Evolutionary conservation across 1,284 basidiomycete genomes (phyloP).

Genomic region (Malassezia nana): DNA sequence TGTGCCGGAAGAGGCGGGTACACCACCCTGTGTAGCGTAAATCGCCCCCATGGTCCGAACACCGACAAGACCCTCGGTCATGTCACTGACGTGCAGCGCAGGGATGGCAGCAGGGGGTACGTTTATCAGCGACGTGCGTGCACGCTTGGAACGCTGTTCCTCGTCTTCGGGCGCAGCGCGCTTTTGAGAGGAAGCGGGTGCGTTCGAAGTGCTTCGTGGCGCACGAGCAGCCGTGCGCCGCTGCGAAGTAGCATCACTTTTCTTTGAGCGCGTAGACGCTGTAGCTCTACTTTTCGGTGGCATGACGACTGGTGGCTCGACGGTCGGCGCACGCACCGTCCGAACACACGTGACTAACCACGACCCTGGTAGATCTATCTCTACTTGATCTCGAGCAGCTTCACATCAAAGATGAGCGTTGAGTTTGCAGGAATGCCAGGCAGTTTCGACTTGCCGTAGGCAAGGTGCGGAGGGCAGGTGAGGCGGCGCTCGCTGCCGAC

Average conservation of each 20-base stretch:
- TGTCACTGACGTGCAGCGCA: constrained; percentile 1
- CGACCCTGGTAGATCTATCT: background rate
- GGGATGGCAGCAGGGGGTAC: constrained; percentile 8
- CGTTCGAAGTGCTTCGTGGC: background rate
- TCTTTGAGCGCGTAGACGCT: constrained; percentile 1
- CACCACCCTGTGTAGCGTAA: constrained; percentile 1
- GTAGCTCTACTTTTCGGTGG: constrained; percentile 12
- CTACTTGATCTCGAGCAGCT: constrained; percentile 53
- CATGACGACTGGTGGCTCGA: background rate
- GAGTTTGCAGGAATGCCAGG: constrained; percentile 53
- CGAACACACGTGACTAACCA: background rate
- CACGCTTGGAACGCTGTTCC: constrained; percentile 1
- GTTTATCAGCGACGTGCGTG: constrained; percentile 11
- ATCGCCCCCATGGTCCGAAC: constrained; percentile 5
- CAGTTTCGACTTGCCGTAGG: constrained; percentile 53
- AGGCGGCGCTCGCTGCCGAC: constrained; percentile 78
- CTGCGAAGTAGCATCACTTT: background rate
- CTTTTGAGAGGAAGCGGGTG: constrained; percentile 10
- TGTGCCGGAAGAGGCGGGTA: constrained; percentile 15
- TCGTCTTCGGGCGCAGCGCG: constrained; percentile 30
- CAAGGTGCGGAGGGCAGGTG: constrained; percentile 59
- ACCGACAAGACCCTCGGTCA: background rate
- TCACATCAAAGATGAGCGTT: constrained; percentile 54
- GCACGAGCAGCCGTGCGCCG: background rate
- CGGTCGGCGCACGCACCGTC: background rate